These are phyloP conservation scores for Leucosporidium scottii DNA, from an alignment of 768 basidiomycete genomes.

Conservation along the genomic window DNA sequence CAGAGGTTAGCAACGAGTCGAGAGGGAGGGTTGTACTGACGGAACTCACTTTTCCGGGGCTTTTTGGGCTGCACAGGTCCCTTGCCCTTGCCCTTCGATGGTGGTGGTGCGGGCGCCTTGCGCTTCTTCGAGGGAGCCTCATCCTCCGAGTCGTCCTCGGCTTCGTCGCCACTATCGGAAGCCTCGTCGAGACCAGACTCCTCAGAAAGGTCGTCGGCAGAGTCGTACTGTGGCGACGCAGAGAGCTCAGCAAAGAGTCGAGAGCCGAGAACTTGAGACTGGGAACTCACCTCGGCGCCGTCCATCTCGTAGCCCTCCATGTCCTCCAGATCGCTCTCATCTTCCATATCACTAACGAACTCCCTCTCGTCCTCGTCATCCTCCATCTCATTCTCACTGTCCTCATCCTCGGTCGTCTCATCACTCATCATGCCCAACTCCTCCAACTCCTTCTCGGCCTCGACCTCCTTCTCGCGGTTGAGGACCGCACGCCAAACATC, in stretches of 20 bases:
- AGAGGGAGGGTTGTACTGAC: not conserved
- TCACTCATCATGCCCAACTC: constrained; percentile 42
- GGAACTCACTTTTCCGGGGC: constrained; percentile 37
- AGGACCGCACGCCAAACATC: constrained; percentile 88
- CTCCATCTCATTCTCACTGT: constrained; percentile 54
- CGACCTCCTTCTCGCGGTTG: constrained; percentile 58
- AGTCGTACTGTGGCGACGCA: not conserved
- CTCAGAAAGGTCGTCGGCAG: constrained; percentile 18
- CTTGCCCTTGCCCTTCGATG: constrained; percentile 59
- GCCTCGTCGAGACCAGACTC: constrained; percentile 40
- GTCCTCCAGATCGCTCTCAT: constrained; percentile 56
- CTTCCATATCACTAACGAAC: constrained; percentile 66
- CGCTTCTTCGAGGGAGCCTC: constrained; percentile 49
- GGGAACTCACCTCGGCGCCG: constrained; percentile 31
- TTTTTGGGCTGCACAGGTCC: constrained; percentile 39
- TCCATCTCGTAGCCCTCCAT: constrained; percentile 42
- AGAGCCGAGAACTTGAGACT: not conserved
- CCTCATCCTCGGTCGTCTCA: constrained; percentile 56
- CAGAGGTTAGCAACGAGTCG: not conserved
- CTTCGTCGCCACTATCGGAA: constrained; percentile 47
- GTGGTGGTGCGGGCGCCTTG: constrained; percentile 48
- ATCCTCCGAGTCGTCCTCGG: constrained; percentile 43
- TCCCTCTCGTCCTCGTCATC: constrained; percentile 55
- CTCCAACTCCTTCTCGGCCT: constrained; percentile 50
- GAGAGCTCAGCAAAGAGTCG: not conserved